phyloP scores from a whole-genome alignment of 1,139 yeast genomes.

The Spencermartinsiella ligniputridi region DNA sequence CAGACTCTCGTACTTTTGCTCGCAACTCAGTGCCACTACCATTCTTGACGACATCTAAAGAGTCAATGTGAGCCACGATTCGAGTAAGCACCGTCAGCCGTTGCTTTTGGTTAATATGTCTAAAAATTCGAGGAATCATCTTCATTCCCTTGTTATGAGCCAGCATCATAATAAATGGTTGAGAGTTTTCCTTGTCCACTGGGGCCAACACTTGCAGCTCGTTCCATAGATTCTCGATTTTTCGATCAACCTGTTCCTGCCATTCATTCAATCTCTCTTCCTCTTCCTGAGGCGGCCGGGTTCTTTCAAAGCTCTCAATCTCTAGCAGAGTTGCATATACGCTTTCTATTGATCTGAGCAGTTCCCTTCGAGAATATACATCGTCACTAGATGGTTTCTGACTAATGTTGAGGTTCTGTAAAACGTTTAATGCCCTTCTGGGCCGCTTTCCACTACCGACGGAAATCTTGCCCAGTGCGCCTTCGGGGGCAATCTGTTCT shows the following conservation, averaged over 20 bases:
- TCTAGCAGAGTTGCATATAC: conserved; percentile 75
- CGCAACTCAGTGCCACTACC: conserved; percentile 62
- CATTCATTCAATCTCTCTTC: conserved; percentile 46
- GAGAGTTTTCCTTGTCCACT: conserved; percentile 42
- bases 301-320: conserved; percentile 80
- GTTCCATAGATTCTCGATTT: conserved; percentile 57
- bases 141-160: conserved; percentile 86
- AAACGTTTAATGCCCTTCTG: conserved; percentile 74
- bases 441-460: conserved; percentile 82
- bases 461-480: conserved; percentile 86
- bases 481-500: conserved; percentile 70
- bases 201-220: conserved; percentile 64
- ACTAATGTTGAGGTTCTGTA: conserved; percentile 12
- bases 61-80: conserved; percentile 76
- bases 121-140: conserved; percentile 81
- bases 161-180: conserved; percentile 81
- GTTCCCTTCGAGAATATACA: conserved; percentile 21
- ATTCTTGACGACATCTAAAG: conserved; percentile 69
- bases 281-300: conserved; percentile 34
- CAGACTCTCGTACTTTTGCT: conserved; percentile 52
- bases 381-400: conserved; percentile 14
- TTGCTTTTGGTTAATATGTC: conserved; percentile 74
- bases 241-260: conserved; percentile 29
- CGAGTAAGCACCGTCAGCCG: conserved; percentile 74
- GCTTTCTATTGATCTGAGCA: conserved; percentile 54